Conservation (phyloP, 306 rosid genomes). For the barrel medic (Medicago truncatula) region DNA sequence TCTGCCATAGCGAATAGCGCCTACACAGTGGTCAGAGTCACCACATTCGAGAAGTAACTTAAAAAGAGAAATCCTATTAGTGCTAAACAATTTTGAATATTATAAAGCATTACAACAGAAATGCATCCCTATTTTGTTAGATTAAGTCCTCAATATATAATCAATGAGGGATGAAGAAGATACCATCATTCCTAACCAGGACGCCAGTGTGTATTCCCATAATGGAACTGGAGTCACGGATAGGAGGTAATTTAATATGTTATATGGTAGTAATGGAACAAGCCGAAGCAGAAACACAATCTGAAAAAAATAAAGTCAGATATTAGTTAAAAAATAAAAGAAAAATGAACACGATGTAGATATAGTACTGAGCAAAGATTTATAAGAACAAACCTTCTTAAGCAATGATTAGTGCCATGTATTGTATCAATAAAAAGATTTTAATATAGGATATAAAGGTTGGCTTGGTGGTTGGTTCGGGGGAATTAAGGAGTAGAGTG, state of each 20-base stretch:
- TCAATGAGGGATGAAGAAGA: slow-evolving; percentile 43
- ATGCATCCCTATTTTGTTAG: background rate
- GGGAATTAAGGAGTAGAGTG: no score
- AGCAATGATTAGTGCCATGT: slow-evolving; percentile 20
- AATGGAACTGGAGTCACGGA: slow-evolving; percentile 86
- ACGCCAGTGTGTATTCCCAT: slow-evolving; percentile 76
- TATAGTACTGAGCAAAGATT: background rate
- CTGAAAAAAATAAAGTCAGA: slow-evolving; percentile 48
- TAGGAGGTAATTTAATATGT: slow-evolving; percentile 77
- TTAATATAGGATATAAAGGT: background rate
- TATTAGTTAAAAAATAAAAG: background rate
- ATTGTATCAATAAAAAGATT: background rate
- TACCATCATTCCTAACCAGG: slow-evolving; percentile 99
- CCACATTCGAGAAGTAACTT: no score
- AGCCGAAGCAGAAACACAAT: slow-evolving; percentile 89
- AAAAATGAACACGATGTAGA: slow-evolving; percentile 6
- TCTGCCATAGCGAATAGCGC: no score
- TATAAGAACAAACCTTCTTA: slow-evolving; percentile 6
- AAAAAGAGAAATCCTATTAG: background rate
- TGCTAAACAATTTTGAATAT: slow-evolving; percentile 11
- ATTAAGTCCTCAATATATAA: slow-evolving; percentile 9
- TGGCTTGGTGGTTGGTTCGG: no score
- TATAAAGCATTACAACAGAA: slow-evolving; percentile 15
- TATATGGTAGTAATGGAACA: slow-evolving; percentile 87
- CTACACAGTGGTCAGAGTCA: no score